Evolutionary conservation across 768 basidiomycete genomes (phyloP).

Genomic region (Phylloporus arenicola): DNA sequence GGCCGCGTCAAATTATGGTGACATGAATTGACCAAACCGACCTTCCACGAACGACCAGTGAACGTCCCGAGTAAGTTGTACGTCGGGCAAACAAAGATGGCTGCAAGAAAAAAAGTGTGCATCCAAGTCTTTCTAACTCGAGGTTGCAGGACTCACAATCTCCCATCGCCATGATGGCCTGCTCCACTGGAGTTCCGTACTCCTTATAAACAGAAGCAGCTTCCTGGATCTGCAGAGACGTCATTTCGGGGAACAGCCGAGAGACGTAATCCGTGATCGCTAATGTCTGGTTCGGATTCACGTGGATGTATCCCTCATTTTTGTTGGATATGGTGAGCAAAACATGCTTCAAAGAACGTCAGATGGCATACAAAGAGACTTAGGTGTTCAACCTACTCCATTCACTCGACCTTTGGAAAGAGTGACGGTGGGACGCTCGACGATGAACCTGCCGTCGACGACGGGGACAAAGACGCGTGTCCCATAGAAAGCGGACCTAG

Average conservation of each 20-base stretch:
- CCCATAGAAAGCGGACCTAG: slow-evolving; percentile 33
- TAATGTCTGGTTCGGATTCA: slow-evolving; percentile 20
- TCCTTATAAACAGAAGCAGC: slow-evolving; percentile 27
- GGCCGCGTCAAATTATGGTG: background rate
- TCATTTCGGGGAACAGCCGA: slow-evolving; percentile 40
- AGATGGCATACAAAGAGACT: background rate
- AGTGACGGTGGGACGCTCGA: slow-evolving; percentile 36
- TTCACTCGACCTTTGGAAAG: slow-evolving; percentile 37
- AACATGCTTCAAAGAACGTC: slow-evolving; percentile 17
- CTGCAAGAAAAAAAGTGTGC: slow-evolving; percentile 12
- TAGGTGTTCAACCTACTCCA: slow-evolving; percentile 28
- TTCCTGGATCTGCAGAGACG: slow-evolving; percentile 16
- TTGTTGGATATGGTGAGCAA: slow-evolving; percentile 24
- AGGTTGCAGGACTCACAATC: slow-evolving; percentile 31
- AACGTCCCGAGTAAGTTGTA: slow-evolving; percentile 31
- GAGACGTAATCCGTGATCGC: slow-evolving; percentile 19
- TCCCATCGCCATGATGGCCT: slow-evolving; percentile 34
- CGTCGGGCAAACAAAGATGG: slow-evolving; percentile 34
- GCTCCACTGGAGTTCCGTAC: slow-evolving; percentile 30
- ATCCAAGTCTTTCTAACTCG: background rate
- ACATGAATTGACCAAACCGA: slow-evolving; percentile 19
- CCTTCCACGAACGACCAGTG: slow-evolving; percentile 30
- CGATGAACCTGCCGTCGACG: slow-evolving; percentile 44
- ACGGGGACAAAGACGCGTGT: slow-evolving; percentile 41
- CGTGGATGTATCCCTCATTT: slow-evolving; percentile 31